phyloP scores from a whole-genome alignment of 108 stramenopile species.

The Hondaea fermentalgiana region DNA sequence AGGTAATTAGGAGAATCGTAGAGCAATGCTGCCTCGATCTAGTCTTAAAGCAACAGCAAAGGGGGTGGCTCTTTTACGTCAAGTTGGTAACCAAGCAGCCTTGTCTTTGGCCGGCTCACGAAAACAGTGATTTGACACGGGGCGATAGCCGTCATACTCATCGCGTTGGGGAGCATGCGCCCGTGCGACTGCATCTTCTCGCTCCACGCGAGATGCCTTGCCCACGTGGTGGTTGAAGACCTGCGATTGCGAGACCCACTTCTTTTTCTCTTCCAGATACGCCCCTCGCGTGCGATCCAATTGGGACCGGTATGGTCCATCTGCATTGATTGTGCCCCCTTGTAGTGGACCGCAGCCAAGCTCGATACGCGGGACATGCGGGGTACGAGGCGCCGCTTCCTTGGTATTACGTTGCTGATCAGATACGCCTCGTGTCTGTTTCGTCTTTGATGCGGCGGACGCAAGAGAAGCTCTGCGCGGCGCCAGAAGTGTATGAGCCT shows the following conservation, averaged over 20 bases:
- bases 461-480: too few relatives aligned
- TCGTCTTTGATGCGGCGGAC: too few relatives aligned
- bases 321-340: background rate
- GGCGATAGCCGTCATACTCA: background rate
- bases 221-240: background rate
- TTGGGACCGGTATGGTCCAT: background rate
- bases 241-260: background rate
- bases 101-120: background rate
- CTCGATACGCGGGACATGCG: background rate
- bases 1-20: too few relatives aligned
- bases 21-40: too few relatives aligned
- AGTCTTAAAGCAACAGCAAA: too few relatives aligned
- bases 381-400: too few relatives aligned
- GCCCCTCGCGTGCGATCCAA: background rate
- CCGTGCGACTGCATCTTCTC: background rate
- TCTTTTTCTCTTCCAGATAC: background rate
- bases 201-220: background rate
- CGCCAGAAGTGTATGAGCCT: background rate
- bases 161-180: background rate
- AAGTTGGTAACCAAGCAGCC: background rate
- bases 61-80: background rate
- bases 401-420: too few relatives aligned
- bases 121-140: background rate
- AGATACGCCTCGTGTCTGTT: too few relatives aligned
- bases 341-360: background rate